Percentiles rank a stretch among this genome's conserved stretches.
phyloP scores from a whole-genome alignment of 768 basidiomycete species.

The Macrolepiota albuminosa region DNA sequence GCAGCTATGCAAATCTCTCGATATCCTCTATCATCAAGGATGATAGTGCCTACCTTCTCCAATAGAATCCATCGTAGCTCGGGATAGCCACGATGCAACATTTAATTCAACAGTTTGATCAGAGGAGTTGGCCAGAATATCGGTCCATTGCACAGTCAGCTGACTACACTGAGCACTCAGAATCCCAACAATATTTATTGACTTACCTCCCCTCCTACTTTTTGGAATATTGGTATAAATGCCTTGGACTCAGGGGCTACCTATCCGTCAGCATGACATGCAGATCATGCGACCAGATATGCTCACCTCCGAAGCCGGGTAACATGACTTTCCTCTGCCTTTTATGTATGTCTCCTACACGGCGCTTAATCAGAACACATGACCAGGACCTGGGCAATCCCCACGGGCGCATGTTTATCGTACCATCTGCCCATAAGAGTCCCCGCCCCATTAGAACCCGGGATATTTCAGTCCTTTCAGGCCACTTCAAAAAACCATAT shows the following conservation, averaged over 20 bases:
- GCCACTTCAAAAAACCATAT: constrained; percentile 51
- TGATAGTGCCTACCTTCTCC: constrained; percentile 36
- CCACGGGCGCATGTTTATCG: not conserved
- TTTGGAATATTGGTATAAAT: constrained; percentile 44
- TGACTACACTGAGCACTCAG: constrained; percentile 14
- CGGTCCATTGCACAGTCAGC: constrained; percentile 49
- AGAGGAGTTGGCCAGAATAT: constrained; percentile 38
- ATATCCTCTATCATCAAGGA: not conserved
- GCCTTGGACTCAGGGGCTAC: constrained; percentile 42
- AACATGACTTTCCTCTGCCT: constrained; percentile 51
- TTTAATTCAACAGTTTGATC: constrained; percentile 40
- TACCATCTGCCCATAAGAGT: constrained; percentile 51
- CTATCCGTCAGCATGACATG: not conserved
- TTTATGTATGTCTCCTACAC: constrained; percentile 40
- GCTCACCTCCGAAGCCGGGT: constrained; percentile 48
- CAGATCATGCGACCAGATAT: not conserved
- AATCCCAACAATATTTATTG: constrained; percentile 9
- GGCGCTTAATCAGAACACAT: not conserved
- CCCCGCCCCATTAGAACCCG: constrained; percentile 48
- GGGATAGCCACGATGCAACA: constrained; percentile 45
- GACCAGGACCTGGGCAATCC: not conserved
- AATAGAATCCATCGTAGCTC: constrained; percentile 45
- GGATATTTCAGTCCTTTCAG: constrained; percentile 44
- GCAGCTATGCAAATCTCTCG: constrained; percentile 28
- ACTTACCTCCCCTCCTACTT: constrained; percentile 36